phyloP scores from a whole-genome alignment of 176 grass and related monocot species.

The Eleusine indica region DNA sequence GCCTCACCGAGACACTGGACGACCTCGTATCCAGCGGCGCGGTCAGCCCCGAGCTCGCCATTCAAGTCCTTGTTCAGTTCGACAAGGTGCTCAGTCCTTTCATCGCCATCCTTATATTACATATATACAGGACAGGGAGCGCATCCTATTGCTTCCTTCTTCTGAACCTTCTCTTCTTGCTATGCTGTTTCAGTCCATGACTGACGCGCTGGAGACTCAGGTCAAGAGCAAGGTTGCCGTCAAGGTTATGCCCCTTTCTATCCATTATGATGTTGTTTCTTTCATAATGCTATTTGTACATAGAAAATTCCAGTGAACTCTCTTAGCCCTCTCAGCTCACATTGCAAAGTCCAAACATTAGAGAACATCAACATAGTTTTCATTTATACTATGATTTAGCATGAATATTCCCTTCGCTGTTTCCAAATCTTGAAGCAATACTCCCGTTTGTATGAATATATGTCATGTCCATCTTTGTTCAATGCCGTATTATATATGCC shows the following conservation, averaged over 20 bases:
- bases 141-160: not conserved
- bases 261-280: not conserved
- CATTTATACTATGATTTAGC: too few relatives aligned
- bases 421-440: not conserved
- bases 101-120: too few relatives aligned
- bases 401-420: not conserved
- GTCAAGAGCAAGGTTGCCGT: slow-evolving; percentile 80
- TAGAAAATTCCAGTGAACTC: too few relatives aligned
- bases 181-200: slow-evolving; percentile 60
- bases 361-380: not conserved
- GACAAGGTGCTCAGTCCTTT: slow-evolving; percentile 57
- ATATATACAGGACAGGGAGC: too few relatives aligned
- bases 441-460: not conserved
- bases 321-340: not conserved
- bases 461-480: not conserved
- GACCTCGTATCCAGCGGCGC: slow-evolving; percentile 71
- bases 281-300: too few relatives aligned
- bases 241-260: slow-evolving; percentile 52
- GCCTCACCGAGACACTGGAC: slow-evolving; percentile 78
- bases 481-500: not conserved
- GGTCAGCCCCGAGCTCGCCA: slow-evolving; percentile 74
- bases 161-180: slow-evolving; percentile 26
- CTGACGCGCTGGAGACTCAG: slow-evolving; percentile 61
- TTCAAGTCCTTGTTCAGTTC: slow-evolving; percentile 85
- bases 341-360: not conserved